Conservation (phyloP, 768 basidiomycete species). For the Leccinum disarticulatum region DNA sequence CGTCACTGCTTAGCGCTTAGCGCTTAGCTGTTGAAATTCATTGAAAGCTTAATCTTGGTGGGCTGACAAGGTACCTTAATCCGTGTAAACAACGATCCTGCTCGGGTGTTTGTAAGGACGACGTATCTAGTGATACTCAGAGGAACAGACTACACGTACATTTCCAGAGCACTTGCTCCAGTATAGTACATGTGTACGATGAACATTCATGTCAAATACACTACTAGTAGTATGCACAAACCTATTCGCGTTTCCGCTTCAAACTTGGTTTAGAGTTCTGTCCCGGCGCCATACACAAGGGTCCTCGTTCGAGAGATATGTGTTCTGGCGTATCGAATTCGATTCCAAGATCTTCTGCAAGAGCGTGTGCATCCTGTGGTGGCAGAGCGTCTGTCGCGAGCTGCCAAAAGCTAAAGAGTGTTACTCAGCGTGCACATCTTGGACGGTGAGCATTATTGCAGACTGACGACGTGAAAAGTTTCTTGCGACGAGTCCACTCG, state of each 20-base stretch:
- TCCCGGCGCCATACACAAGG: slow-evolving; percentile 46
- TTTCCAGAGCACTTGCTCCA: background rate
- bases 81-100: background rate
- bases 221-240: background rate
- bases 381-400: slow-evolving; percentile 65
- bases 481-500: slow-evolving; percentile 78
- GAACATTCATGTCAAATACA: background rate
- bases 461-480: slow-evolving; percentile 52
- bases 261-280: slow-evolving; percentile 35
- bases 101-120: background rate
- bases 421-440: slow-evolving; percentile 1
- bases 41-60: background rate
- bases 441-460: slow-evolving; percentile 1
- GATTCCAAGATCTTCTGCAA: slow-evolving; percentile 81
- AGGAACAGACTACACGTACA: background rate
- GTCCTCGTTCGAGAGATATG: slow-evolving; percentile 56
- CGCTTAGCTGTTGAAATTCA: no score
- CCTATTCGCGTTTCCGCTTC: slow-evolving; percentile 52
- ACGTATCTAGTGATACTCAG: background rate
- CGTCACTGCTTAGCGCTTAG: no score
- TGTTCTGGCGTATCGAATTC: slow-evolving; percentile 79
- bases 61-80: no score
- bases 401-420: slow-evolving; percentile 66
- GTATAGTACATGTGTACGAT: background rate
- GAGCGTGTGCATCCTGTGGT: slow-evolving; percentile 59